A percentile compares a stretch with the other conserved stretches of the same genome.
phyloP scores from a whole-genome alignment of 2,329 filamentous ascomycete species.

The Sporothrix globosa region DNA sequence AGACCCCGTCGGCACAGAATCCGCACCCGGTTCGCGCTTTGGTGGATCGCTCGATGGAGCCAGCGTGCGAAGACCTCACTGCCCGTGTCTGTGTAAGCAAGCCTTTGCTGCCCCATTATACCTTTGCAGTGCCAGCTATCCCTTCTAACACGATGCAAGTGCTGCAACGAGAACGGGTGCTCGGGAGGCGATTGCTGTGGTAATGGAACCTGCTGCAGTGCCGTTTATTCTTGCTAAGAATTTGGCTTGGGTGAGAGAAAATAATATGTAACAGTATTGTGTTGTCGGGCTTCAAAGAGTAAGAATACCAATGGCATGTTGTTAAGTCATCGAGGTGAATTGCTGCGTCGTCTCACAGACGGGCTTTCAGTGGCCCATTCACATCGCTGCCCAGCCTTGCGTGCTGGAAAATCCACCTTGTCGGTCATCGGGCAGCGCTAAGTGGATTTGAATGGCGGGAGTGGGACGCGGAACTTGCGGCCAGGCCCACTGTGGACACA shows the following conservation, averaged over 20 bases:
- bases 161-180: constrained; percentile 27
- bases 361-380: neutral
- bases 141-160: neutral
- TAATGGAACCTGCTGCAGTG: constrained; percentile 21
- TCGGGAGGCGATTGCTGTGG: constrained; percentile 19
- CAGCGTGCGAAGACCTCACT: neutral
- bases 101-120: too few relatives aligned
- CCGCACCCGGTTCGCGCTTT: constrained; percentile 1
- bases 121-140: too few relatives aligned
- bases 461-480: constrained; percentile 10
- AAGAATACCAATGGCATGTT: neutral
- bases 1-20: constrained; percentile 18
- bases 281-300: neutral
- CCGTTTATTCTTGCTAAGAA: constrained; percentile 11
- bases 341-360: too few relatives aligned
- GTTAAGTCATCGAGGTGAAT: too few relatives aligned
- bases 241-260: neutral
- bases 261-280: neutral
- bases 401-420: constrained; percentile 10
- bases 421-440: neutral
- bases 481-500: constrained; percentile 15
- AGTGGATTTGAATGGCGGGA: neutral
- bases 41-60: neutral
- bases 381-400: neutral
- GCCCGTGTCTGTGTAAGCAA: constrained; percentile 11